Evolutionary conservation across 2,329 filamentous ascomycete species (phyloP).

Genomic region (Byssothecium circinans): DNA sequence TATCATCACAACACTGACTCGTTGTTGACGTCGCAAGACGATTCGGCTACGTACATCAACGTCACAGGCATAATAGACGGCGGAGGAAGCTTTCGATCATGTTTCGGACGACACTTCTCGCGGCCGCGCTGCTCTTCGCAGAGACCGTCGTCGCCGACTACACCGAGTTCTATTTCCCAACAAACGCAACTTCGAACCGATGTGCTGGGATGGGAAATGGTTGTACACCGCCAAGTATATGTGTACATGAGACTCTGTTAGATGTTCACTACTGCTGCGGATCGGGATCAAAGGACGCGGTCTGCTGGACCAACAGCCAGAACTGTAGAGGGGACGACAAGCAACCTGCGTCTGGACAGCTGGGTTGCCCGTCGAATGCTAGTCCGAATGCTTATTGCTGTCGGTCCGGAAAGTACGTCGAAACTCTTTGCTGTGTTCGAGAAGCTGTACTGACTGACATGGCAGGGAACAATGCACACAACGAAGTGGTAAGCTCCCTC

Average conservation of each 20-base stretch:
- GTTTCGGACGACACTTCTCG: not conserved
- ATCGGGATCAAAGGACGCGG: constrained; percentile 10
- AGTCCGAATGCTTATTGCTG: constrained; percentile 19
- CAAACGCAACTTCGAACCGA: constrained; percentile 7
- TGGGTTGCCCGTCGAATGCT: constrained; percentile 9
- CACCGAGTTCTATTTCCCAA: constrained; percentile 19
- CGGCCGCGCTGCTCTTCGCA: not conserved
- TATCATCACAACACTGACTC: not conserved
- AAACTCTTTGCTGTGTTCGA: not conserved
- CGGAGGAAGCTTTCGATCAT: not conserved
- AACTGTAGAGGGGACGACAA: constrained; percentile 10
- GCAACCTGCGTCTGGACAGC: constrained; percentile 9
- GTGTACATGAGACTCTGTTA: constrained; percentile 15
- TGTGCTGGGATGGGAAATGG: constrained; percentile 12
- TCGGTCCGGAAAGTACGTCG: constrained; percentile 9
- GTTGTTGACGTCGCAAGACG: not conserved
- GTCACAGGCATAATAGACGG: not conserved
- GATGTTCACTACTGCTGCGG: constrained; percentile 25
- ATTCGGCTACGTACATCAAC: not conserved
- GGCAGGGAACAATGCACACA: constrained; percentile 20
- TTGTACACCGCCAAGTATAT: constrained; percentile 17
- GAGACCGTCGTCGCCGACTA: constrained; percentile 8
- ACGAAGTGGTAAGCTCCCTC: constrained; percentile 7
- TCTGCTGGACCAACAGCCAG: constrained; percentile 18
- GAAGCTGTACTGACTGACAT: constrained; percentile 5